Evolutionary conservation across 2,329 filamentous ascomycete genomes (phyloP).

Genomic region (Aspergillus fumigatiaffinis): DNA sequence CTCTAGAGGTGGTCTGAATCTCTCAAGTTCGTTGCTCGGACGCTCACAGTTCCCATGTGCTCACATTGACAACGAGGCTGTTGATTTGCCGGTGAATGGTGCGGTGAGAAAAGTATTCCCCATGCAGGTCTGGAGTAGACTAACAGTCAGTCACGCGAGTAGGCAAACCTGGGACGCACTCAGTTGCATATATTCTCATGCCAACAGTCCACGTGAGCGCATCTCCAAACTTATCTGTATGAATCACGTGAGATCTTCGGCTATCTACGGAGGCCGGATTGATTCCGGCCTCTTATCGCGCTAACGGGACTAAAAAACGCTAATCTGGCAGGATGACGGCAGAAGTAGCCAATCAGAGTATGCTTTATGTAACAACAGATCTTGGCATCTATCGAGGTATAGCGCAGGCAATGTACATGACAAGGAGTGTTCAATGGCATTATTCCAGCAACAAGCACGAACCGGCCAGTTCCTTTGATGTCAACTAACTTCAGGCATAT

Average conservation of each 20-base stretch:
- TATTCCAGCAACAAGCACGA: not conserved
- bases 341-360: slow-evolving; percentile 17
- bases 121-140: too few species aligned
- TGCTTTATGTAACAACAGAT: not conserved
- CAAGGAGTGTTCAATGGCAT: not conserved
- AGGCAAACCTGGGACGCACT: too few species aligned
- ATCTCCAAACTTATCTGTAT: not conserved
- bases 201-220: too few species aligned
- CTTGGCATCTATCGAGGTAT: slow-evolving; percentile 22
- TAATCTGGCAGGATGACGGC: slow-evolving; percentile 14
- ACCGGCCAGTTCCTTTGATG: not conserved
- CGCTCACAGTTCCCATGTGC: too few species aligned
- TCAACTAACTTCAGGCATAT: not conserved
- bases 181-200: not conserved
- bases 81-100: too few species aligned
- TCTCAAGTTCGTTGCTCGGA: too few species aligned
- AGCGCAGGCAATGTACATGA: slow-evolving; percentile 13
- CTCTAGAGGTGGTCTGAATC: too few species aligned
- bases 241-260: slow-evolving; percentile 13
- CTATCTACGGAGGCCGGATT: slow-evolving; percentile 38
- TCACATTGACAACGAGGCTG: too few species aligned
- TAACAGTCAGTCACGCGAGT: too few species aligned
- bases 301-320: slow-evolving; percentile 19
- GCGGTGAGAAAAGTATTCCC: too few species aligned
- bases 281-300: slow-evolving; percentile 38